These are phyloP conservation scores for Opeltia flavorubescens DNA, from an alignment of 495 filamentous ascomycete genomes.

Conservation along the genomic window DNA sequence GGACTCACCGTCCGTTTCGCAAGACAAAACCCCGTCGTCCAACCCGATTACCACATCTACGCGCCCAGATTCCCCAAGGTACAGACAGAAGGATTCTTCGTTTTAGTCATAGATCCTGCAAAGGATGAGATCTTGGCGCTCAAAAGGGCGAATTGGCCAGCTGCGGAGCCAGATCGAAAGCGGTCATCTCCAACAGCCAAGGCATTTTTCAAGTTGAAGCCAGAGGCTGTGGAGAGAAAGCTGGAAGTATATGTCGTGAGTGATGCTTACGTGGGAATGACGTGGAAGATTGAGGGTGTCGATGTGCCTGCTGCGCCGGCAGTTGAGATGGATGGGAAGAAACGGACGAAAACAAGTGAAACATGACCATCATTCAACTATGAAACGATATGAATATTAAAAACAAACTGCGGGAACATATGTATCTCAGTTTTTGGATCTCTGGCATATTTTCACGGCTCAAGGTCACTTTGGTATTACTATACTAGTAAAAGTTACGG, in stretches of 20 bases:
- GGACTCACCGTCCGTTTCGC: slow-evolving; percentile 48
- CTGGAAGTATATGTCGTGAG: slow-evolving; percentile 64
- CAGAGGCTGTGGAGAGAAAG: slow-evolving; percentile 26
- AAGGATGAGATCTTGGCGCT: slow-evolving; percentile 69
- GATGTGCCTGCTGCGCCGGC: slow-evolving; percentile 31
- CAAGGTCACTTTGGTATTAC: too few species aligned
- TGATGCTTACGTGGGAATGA: slow-evolving; percentile 76
- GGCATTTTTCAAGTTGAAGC: slow-evolving; percentile 38
- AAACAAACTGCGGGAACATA: too few species aligned
- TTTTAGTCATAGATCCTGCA: slow-evolving; percentile 50
- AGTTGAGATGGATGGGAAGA: slow-evolving; percentile 8
- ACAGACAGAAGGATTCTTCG: slow-evolving; percentile 89
- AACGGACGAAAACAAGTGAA: background rate
- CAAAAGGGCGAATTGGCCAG: slow-evolving; percentile 68
- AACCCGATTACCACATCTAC: slow-evolving; percentile 56
- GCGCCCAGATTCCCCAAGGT: slow-evolving; percentile 86
- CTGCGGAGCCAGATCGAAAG: slow-evolving; percentile 15
- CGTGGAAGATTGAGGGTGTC: slow-evolving; percentile 44
- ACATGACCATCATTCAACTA: background rate
- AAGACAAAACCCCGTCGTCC: slow-evolving; percentile 49
- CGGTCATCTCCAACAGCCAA: slow-evolving; percentile 29
- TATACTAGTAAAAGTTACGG: too few species aligned
- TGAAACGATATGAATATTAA: too few species aligned
- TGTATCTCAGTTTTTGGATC: too few species aligned
- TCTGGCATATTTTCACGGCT: too few species aligned